A percentile compares a stretch with the other conserved stretches of the same genome.
These are phyloP conservation scores for Sindora glabra DNA, from an alignment of 306 rosid genomes.

Conservation along the genomic window DNA sequence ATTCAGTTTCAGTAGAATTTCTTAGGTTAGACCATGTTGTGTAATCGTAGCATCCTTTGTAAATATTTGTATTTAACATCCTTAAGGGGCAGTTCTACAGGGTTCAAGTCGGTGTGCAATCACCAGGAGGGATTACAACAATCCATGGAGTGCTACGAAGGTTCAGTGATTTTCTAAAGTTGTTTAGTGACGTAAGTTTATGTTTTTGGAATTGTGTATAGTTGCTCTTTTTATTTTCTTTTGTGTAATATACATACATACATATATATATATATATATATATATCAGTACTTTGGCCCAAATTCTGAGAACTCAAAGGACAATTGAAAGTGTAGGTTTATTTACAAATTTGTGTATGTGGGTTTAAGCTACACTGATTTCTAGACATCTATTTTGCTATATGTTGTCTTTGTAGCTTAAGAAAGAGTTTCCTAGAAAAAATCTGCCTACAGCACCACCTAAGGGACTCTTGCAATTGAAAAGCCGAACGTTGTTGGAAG, in stretches of 20 bases:
- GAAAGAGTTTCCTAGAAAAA: slow-evolving; percentile 71
- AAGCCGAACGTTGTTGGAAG: slow-evolving; percentile 82
- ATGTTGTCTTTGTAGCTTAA: slow-evolving; percentile 50
- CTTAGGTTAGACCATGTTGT: neutral
- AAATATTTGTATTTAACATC: slow-evolving; percentile 47
- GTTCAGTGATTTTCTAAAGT: slow-evolving; percentile 90
- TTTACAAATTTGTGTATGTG: neutral
- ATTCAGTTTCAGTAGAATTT: slow-evolving; percentile 2
- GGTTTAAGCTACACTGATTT: slow-evolving; percentile 8
- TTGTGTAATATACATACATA: too few relatives aligned
- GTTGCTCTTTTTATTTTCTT: too few relatives aligned
- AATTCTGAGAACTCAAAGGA: neutral
- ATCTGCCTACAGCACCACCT: slow-evolving; percentile 78
- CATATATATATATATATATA: too few relatives aligned
- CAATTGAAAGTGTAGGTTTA: neutral
- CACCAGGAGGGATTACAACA: slow-evolving; percentile 74
- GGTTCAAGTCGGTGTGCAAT: slow-evolving; percentile 93
- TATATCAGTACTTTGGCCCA: too few relatives aligned
- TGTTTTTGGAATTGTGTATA: neutral
- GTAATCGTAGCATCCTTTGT: slow-evolving; percentile 13
- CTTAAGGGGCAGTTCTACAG: slow-evolving; percentile 92
- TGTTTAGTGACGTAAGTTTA: slow-evolving; percentile 71
- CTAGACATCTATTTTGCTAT: slow-evolving; percentile 7
- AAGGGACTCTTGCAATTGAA: slow-evolving; percentile 86
- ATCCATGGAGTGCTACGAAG: slow-evolving; percentile 65